phyloP scores from a whole-genome alignment of 192 early-diverging fungal species.

The Linnemannia exigua region DNA sequence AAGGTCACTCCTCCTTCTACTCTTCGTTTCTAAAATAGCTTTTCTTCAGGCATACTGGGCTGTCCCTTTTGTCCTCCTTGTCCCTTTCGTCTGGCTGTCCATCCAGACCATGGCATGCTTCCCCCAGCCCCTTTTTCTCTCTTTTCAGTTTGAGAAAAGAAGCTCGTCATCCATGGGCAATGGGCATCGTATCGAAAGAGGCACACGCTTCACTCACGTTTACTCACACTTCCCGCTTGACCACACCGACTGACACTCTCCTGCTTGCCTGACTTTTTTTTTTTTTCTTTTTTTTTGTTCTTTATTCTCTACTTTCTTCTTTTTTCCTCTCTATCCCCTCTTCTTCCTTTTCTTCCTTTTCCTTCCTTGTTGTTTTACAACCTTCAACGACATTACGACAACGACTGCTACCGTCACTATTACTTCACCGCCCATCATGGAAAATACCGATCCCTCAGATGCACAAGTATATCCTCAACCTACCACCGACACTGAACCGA shows the following conservation, averaged over 20 bases:
- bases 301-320: background rate
- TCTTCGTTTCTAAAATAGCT: background rate
- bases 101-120: no score
- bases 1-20: conserved; percentile 2
- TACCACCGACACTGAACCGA: background rate
- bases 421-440: background rate
- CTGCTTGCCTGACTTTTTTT: background rate
- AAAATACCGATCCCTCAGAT: background rate
- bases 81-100: no score
- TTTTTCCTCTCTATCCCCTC: background rate
- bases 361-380: background rate
- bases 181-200: no score
- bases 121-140: no score
- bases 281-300: background rate
- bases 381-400: background rate
- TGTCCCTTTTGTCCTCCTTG: no score
- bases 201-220: background rate
- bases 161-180: no score
- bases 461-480: background rate
- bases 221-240: background rate
- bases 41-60: background rate
- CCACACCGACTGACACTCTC: background rate
- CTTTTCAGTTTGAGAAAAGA: no score
- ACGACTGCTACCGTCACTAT: background rate
- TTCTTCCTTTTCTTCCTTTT: background rate